Base-by-base conservation (phyloP, 352 stramenopile species). In the Vaucheria bursata region DNA sequence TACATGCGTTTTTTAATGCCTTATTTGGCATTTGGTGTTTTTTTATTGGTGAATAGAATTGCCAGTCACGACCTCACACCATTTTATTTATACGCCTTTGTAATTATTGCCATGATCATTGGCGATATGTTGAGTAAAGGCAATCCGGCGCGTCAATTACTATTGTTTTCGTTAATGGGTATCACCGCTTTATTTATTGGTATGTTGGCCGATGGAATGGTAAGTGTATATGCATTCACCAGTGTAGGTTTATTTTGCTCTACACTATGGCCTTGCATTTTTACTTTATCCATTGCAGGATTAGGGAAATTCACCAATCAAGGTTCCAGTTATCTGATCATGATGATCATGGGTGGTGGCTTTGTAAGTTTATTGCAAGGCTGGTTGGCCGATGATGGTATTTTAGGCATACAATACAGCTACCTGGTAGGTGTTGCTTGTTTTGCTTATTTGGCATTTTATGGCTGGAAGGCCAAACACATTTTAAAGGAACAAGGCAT, bases 361-460 rank as follows among this genome's bases (percentile, higher is more conserved):
- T 18, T 59, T 25, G 25, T 59, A 18, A 18, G 12, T 25, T 25
- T 25, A 59, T 25, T 59, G 18, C 45, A 59, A 59, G 45, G 45
- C 25, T 59, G 18, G 45, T 25, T 59, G 45, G 18, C 45, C 45
- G 45, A 59, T 59, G 25, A 18, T 59, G 12, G 12, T 18, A 59
- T 18, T 59, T 18, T 59, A 18, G 45, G 45, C 25, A 59, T 59
- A 18, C 45, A 59, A 18, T 18, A 18, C 12, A 18, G 12, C 12
- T 59, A 59, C 25, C 12, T 59, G 45, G 12, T 59, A 18, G 25
- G 12, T 25, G 12, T 59, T 18, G 45, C 25, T 59, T 59, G 45
- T 59, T 59, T 59, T 59, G 45, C 45, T 59, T 59, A 59, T 25
- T 25, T 59, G 45, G 25, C 25, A 59, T 59, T 59, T 59, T 59